These are phyloP conservation scores for Bauhinia variegata DNA, from an alignment of 306 rosid species.

Conservation along the genomic window DNA sequence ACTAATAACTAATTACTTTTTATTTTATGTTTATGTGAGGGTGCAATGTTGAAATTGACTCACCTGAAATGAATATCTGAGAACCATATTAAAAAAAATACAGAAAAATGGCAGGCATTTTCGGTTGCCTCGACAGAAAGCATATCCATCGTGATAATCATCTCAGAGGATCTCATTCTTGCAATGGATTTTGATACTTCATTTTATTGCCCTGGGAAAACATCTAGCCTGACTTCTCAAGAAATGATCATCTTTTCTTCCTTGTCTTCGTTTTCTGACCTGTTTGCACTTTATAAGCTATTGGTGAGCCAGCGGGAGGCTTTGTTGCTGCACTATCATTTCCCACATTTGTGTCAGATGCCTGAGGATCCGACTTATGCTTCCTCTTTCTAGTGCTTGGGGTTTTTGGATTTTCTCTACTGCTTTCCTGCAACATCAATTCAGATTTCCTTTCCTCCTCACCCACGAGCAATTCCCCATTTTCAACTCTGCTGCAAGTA, in stretches of 20 bases:
- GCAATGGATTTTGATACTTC: conserved; percentile 35
- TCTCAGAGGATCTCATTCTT: conserved; percentile 37
- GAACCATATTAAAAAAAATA: conserved; percentile 20
- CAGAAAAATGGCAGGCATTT: conserved; percentile 32
- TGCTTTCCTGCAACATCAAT: conserved; percentile 30
- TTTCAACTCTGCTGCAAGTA: conserved; percentile 33
- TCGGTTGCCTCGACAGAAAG: conserved; percentile 24
- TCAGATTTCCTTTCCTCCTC: conserved; percentile 34
- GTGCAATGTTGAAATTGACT: conserved; percentile 32
- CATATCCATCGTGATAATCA: conserved; percentile 34
- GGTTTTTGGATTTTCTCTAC: conserved; percentile 42
- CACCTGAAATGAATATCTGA: conserved; percentile 35
- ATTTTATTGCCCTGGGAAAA: conserved; percentile 36
- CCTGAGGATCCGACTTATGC: conserved; percentile 50
- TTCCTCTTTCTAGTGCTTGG: conserved; percentile 61
- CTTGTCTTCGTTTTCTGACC: conserved; percentile 49
- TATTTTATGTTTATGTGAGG: conserved; percentile 8
- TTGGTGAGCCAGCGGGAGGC: conserved; percentile 37
- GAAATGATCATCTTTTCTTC: conserved; percentile 51
- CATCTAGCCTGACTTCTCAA: conserved; percentile 38
- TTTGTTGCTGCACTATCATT: conserved; percentile 24
- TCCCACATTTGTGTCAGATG: conserved; percentile 34
- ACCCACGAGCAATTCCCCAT: conserved; percentile 29
- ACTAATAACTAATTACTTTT: conserved; percentile 18
- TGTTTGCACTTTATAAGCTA: conserved; percentile 35